These are phyloP conservation scores for Nicotiana sylvestris DNA, from an alignment of 257 asterid genomes.

Conservation along the genomic window DNA sequence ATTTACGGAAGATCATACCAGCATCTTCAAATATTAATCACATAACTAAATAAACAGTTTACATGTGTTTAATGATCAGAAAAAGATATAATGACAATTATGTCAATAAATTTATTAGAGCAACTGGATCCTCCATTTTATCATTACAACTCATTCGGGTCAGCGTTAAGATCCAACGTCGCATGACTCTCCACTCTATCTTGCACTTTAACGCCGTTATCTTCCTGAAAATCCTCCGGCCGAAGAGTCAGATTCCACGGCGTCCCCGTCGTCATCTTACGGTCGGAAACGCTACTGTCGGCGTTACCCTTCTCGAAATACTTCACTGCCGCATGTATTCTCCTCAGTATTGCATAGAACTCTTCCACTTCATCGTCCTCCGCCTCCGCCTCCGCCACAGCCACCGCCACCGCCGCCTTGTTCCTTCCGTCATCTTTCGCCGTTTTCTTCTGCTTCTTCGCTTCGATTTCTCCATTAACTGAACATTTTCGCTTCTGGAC, in stretches of 20 bases:
- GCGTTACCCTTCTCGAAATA: slow-evolving; percentile 4
- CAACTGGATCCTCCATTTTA: too few species aligned
- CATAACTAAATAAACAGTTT: too few species aligned
- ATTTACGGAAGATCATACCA: too few species aligned
- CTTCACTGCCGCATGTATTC: not conserved
- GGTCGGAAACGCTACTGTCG: not conserved
- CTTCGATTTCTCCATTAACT: not conserved
- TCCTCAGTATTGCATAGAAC: not conserved
- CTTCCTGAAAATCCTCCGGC: slow-evolving; percentile 25
- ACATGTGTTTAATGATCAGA: too few species aligned
- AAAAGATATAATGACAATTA: too few species aligned
- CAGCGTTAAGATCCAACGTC: slow-evolving; percentile 33
- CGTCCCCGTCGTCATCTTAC: not conserved
- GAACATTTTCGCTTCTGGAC: not conserved
- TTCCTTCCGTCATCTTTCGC: not conserved
- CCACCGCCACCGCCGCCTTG: not conserved
- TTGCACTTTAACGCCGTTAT: not conserved
- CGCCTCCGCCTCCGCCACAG: not conserved
- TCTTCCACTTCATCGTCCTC: slow-evolving; percentile 8
- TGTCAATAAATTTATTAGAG: too few species aligned
- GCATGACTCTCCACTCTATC: slow-evolving; percentile 8
- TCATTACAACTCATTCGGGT: not conserved
- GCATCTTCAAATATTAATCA: too few species aligned
- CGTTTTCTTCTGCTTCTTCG: not conserved
- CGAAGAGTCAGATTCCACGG: slow-evolving; percentile 20